Base-by-base conservation (phyloP, 192 early-diverging fungal genomes). In the Podila epicladia region DNA sequence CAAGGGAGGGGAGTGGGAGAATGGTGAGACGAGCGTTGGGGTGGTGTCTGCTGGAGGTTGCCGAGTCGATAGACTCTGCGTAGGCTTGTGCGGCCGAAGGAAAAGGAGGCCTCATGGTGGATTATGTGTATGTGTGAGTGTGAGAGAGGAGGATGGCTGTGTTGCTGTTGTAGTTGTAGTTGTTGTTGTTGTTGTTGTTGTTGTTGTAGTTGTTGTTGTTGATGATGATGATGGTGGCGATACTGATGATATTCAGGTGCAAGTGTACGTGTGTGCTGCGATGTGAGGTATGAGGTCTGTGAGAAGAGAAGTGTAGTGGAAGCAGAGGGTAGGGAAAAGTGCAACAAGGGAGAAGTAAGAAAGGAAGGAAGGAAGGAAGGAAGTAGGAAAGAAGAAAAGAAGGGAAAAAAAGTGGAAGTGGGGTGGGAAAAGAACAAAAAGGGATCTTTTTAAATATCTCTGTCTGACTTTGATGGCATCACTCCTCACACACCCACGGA, bases 41-140 rank as follows among this genome's bases (percentile, higher is more conserved):
- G 38, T 80, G 77, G 71, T 80, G 77, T 49, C 71, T 59, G 38
- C 77, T 80, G 35, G 77, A 62, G 2, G 77, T 80, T n/a, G 72
- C 77, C n/a, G 77, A 80, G 71, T 83, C 74, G 55, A 77, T 72
- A 48, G 72, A 83, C 71, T 75, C 70, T 28, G 82, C 69, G 32
- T 76, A 76, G 2, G 75, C 74, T 48, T 78, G 72, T 38, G 82
- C 74, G 15, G 82, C 65, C 7, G 82, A 83, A 15, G 75, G 74
- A 55, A 83, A 78, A 13, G 75, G 74, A 17, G 82, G 65, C 31
- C 67, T 73, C 70, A 83, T 83, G 22, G 48, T 48, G 53, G 20
- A 2, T 53, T 53, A 22, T 53, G 20, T 53, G 50, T 55, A 12
- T 55, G n/a, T 50, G 28, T 62, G 31, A 35, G 38, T 20, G 11